Base-by-base conservation (phyloP, 352 stramenopile genomes). In the Phytophthora brassicae region DNA sequence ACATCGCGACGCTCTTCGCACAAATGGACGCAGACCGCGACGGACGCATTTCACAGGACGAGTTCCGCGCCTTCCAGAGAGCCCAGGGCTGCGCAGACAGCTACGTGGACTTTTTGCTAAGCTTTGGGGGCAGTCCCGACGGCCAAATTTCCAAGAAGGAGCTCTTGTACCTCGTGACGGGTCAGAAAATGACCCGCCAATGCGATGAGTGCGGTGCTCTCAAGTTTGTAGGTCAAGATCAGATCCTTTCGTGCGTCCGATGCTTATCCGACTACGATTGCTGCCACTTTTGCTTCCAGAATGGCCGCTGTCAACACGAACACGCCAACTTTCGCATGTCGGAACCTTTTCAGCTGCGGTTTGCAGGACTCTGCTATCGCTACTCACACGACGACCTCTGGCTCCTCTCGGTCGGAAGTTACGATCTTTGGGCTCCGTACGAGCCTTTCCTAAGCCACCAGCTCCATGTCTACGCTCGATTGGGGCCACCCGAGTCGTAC, bases 321-420 rank as follows among this genome's bases (percentile, higher is more conserved):
- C 68, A 75, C 54, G 51, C 57, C 31, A 66, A 73, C 55, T 75
- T 75, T 22, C 64, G 68, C 19, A 71, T 72, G 56, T 47, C 68
- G 5, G 68, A 75, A 51, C 68, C 68, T 16, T 75, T 75, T 64
- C 64, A 72, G 28, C 44, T 75, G 35, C 68, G 68, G 17, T 75
- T 75, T 19, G 68, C 68, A 4, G 68, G 68, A 0, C 23, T 75
- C 29, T 68, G 54, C 59, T 75, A 73, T 59, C 64, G 68, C 42
- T 67, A 70, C 46, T 72, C 68, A 45, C 68, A 75, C 31, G 58
- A 64, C 46, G 64, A 75, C 26, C 45, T 73, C 41, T 75, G 68
- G 68, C 31, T 70, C 5, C 56, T 70, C 22, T 51, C 68, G 1
- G 60, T 75, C 17, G 64, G 43, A 22, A 72, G 61, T 24, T 72